Percentiles rank a stretch among this genome's conserved stretches.
Conservation (phyloP, 2,329 filamentous ascomycete genomes). For the Fusarium tjaetaba region DNA sequence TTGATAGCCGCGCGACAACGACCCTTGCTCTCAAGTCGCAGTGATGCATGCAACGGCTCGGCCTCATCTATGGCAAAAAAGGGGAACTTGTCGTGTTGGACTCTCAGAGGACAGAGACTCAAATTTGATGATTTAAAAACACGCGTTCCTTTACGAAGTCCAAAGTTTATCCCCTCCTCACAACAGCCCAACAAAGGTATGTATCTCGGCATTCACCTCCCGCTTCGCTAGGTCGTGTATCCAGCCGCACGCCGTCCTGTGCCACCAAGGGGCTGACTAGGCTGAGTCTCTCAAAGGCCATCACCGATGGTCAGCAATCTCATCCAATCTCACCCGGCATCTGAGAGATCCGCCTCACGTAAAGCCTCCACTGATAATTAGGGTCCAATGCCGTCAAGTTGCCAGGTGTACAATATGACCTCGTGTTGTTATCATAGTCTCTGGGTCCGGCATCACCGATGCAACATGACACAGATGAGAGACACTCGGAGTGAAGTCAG, state of each 20-base stretch:
- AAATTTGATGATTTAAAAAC: slow-evolving; percentile 19
- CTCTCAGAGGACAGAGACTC: slow-evolving; percentile 14
- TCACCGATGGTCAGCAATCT: slow-evolving; percentile 34
- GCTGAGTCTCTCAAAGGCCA: slow-evolving; percentile 23
- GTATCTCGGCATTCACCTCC: slow-evolving; percentile 1
- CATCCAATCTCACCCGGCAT: slow-evolving; percentile 30
- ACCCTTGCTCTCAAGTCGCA: slow-evolving; percentile 22
- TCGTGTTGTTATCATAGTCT: neutral
- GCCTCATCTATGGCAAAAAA: slow-evolving; percentile 25
- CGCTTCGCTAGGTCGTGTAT: neutral
- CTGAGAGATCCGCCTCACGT: slow-evolving; percentile 19
- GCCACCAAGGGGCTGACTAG: slow-evolving; percentile 33
- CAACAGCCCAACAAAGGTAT: neutral
- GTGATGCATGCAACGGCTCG: slow-evolving; percentile 20
- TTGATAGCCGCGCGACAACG: slow-evolving; percentile 44
- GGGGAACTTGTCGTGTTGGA: slow-evolving; percentile 28
- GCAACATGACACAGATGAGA: neutral
- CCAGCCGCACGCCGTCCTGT: slow-evolving; percentile 19
- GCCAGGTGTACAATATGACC: neutral
- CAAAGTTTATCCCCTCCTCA: neutral
- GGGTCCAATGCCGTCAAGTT: neutral
- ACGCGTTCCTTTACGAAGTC: slow-evolving; percentile 2
- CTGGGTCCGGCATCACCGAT: slow-evolving; percentile 11
- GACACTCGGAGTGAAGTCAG: neutral
- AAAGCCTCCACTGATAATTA: slow-evolving; percentile 12